phyloP scores from a whole-genome alignment of 2,329 filamentous ascomycete genomes.

The Phymatotrichopsis omnivora region DNA sequence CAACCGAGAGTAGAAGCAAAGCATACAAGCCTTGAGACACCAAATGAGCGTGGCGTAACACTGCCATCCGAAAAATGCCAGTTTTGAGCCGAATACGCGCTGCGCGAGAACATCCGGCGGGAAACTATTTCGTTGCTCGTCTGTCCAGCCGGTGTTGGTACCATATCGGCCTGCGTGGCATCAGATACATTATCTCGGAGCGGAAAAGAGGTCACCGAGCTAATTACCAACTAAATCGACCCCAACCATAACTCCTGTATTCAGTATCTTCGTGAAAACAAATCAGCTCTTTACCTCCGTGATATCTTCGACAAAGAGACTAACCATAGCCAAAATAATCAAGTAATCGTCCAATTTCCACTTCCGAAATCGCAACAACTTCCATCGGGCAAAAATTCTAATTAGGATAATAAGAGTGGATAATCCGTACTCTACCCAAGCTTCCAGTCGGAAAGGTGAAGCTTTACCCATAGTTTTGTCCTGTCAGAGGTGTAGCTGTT shows the following conservation, averaged over 20 bases:
- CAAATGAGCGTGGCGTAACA: constrained; percentile 45
- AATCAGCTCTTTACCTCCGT: too few species aligned
- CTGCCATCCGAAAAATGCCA: constrained; percentile 46
- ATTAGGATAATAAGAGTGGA: constrained; percentile 43
- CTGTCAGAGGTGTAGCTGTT: too few species aligned
- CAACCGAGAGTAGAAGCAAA: constrained; percentile 27
- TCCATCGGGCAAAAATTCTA: constrained; percentile 43
- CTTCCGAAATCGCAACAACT: constrained; percentile 41
- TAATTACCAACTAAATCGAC: background rate
- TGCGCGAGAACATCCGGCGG: constrained; percentile 41
- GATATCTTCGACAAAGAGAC: constrained; percentile 24
- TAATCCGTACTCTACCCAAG: constrained; percentile 44
- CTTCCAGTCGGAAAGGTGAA: constrained; percentile 38
- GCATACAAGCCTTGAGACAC: constrained; percentile 46
- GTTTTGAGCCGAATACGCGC: constrained; percentile 45
- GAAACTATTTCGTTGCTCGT: constrained; percentile 41
- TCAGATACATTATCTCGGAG: background rate
- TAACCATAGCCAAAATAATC: constrained; percentile 45
- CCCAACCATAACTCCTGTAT: background rate
- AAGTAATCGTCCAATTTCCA: constrained; percentile 51
- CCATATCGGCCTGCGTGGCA: background rate
- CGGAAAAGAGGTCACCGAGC: background rate
- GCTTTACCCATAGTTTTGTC: too few species aligned
- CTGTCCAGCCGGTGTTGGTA: too few species aligned
- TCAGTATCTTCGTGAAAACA: background rate